Conservation (phyloP, 2,329 filamentous ascomycete species). For the Calycina herbarum region DNA sequence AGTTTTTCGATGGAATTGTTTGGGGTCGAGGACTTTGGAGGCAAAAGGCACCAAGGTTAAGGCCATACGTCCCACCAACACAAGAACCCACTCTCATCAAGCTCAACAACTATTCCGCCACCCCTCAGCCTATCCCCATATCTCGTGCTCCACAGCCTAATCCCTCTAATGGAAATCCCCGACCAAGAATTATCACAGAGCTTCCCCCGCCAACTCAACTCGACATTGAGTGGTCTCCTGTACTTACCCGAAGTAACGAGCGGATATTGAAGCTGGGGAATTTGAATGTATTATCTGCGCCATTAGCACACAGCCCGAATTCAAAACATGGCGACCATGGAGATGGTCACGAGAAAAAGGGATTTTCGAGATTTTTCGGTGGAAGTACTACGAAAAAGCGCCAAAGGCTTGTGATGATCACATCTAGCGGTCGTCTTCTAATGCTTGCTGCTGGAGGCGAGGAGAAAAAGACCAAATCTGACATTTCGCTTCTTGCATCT, state of each 20-base stretch:
- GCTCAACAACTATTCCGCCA: slow-evolving; percentile 52
- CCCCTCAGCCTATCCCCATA: slow-evolving; percentile 32
- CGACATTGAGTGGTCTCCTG: slow-evolving; percentile 98
- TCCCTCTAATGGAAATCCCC: slow-evolving; percentile 41
- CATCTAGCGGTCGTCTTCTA: slow-evolving; percentile 84
- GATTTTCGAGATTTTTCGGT: slow-evolving; percentile 90
- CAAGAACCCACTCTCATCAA: slow-evolving; percentile 75
- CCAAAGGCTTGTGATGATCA: slow-evolving; percentile 91
- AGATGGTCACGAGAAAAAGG: slow-evolving; percentile 84
- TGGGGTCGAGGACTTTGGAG: slow-evolving; percentile 89
- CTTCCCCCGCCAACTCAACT: slow-evolving; percentile 94
- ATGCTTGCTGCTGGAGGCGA: slow-evolving; percentile 89
- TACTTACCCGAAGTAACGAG: slow-evolving; percentile 87
- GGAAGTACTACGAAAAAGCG: slow-evolving; percentile 89
- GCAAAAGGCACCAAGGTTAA: slow-evolving; percentile 81
- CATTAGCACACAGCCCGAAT: slow-evolving; percentile 72
- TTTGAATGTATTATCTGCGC: slow-evolving; percentile 77
- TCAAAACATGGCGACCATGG: slow-evolving; percentile 65
- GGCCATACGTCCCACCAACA: slow-evolving; percentile 75
- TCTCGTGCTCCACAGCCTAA: slow-evolving; percentile 38
- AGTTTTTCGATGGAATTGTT: slow-evolving; percentile 84
- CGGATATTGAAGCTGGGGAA: slow-evolving; percentile 94
- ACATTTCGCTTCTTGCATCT: slow-evolving; percentile 77
- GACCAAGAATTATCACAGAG: slow-evolving; percentile 85
- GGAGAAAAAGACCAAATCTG: slow-evolving; percentile 92